phyloP scores from a whole-genome alignment of 148 eudicot genomes.

The Fagopyrum esculentum region DNA sequence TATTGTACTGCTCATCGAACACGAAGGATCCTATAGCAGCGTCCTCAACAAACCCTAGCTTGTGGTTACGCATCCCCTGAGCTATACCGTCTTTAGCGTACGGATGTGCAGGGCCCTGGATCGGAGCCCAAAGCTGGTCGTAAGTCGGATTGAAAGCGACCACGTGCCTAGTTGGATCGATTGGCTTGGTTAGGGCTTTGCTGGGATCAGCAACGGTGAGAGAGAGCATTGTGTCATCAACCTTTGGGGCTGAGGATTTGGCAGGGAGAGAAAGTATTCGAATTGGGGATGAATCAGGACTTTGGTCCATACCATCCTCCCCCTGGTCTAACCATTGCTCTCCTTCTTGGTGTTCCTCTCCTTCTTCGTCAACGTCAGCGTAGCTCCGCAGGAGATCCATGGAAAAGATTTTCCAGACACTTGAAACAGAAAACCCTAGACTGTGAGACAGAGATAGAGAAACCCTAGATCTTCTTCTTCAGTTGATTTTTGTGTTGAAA shows the following conservation, averaged over 20 bases:
- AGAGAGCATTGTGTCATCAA: slow-evolving; percentile 79
- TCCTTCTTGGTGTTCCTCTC: background rate
- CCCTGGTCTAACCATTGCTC: background rate
- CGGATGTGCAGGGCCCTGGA: slow-evolving; percentile 85
- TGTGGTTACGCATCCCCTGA: slow-evolving; percentile 84
- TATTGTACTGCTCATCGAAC: slow-evolving; percentile 84
- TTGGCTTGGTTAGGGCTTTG: slow-evolving; percentile 36
- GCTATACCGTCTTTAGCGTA: slow-evolving; percentile 89
- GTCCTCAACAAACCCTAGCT: slow-evolving; percentile 83
- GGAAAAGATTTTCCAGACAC: background rate
- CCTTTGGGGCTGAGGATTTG: slow-evolving; percentile 73
- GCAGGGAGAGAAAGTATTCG: slow-evolving; percentile 35
- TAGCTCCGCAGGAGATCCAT: slow-evolving; percentile 27
- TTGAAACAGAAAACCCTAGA: background rate
- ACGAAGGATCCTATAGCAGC: slow-evolving; percentile 64
- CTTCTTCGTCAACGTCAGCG: slow-evolving; percentile 2
- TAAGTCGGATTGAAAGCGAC: slow-evolving; percentile 73
- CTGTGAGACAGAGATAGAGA: background rate
- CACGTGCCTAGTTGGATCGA: slow-evolving; percentile 71
- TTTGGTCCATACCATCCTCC: background rate
- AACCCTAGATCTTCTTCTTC: background rate
- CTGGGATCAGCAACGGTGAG: slow-evolving; percentile 38
- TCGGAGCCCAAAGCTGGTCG: slow-evolving; percentile 97
- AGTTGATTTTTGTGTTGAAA: background rate
- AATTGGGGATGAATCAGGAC: slow-evolving; percentile 9